phyloP scores from a whole-genome alignment of 2,329 filamentous ascomycete genomes.

The Colletotrichum somersetense region DNA sequence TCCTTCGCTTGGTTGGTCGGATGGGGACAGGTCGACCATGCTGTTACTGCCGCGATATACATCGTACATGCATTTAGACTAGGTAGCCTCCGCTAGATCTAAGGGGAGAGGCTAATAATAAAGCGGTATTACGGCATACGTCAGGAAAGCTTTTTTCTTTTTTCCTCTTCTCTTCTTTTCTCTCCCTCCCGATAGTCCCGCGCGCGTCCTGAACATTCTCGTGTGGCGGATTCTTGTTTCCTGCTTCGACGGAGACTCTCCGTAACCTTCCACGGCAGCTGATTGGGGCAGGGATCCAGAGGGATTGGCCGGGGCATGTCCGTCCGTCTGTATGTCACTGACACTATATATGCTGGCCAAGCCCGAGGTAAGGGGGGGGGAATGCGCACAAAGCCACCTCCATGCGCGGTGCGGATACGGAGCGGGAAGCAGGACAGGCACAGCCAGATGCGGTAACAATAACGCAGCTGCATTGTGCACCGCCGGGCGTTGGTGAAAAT shows the following conservation, averaged over 20 bases:
- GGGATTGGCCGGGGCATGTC: neutral
- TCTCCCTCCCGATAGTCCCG: neutral
- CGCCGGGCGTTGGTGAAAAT: slow-evolving; percentile 11
- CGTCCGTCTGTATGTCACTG: slow-evolving; percentile 14
- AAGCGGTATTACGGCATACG: slow-evolving; percentile 7
- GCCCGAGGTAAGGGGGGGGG: neutral
- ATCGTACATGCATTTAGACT: neutral
- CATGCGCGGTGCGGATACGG: slow-evolving; percentile 18
- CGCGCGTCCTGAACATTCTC: neutral
- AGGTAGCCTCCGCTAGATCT: slow-evolving; percentile 5
- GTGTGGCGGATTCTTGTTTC: slow-evolving; percentile 16
- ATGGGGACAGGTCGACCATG: neutral
- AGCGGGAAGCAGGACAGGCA: slow-evolving; percentile 30
- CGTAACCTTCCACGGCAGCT: slow-evolving; percentile 2
- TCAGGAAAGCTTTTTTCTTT: neutral
- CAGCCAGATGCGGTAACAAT: slow-evolving; percentile 23
- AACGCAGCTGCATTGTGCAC: slow-evolving; percentile 29
- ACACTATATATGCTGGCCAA: neutral
- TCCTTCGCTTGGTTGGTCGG: slow-evolving; percentile 8
- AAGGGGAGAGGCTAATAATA: neutral
- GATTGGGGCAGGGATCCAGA: neutral
- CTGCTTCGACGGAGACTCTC: slow-evolving; percentile 1
- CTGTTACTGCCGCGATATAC: slow-evolving; percentile 10
- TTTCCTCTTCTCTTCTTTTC: neutral
- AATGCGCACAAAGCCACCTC: slow-evolving; percentile 21